Conservation (phyloP, 768 basidiomycete species). For the Calocybe indica region DNA sequence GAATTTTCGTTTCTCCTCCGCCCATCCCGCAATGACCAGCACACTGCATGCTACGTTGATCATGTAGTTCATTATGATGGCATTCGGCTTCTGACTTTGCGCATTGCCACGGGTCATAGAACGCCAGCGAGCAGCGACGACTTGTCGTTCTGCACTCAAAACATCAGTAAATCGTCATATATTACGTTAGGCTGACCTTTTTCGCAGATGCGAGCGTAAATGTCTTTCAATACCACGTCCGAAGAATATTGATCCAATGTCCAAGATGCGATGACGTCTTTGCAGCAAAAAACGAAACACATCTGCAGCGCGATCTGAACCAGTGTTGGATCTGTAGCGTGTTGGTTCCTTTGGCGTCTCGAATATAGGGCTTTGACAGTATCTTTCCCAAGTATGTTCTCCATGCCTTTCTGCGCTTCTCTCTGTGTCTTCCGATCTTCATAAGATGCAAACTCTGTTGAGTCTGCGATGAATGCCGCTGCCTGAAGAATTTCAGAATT, state of each 20-base stretch:
- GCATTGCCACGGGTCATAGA: slow-evolving; percentile 36
- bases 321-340: slow-evolving; percentile 7
- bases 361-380: slow-evolving; percentile 5
- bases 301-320: slow-evolving; percentile 15
- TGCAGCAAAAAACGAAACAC: slow-evolving; percentile 9
- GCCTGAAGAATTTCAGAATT: slow-evolving; percentile 45
- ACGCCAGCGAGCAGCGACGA: slow-evolving; percentile 51
- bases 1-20: neutral
- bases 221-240: neutral
- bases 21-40: slow-evolving; percentile 6
- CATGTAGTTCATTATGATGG: slow-evolving; percentile 1
- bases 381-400: slow-evolving; percentile 4
- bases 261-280: slow-evolving; percentile 9
- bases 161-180: neutral
- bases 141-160: slow-evolving; percentile 35
- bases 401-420: neutral
- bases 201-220: slow-evolving; percentile 7
- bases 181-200: slow-evolving; percentile 7
- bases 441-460: slow-evolving; percentile 7
- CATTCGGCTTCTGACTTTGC: slow-evolving; percentile 29
- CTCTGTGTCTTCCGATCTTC: neutral
- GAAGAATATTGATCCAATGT: slow-evolving; percentile 1
- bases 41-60: neutral
- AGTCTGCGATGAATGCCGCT: slow-evolving; percentile 37
- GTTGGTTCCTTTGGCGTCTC: neutral